Evolutionary conservation across 306 rosid species (phyloP), one percentile per base, ranked within the genome.

Genomic region (Mucuna pruriens): DNA sequence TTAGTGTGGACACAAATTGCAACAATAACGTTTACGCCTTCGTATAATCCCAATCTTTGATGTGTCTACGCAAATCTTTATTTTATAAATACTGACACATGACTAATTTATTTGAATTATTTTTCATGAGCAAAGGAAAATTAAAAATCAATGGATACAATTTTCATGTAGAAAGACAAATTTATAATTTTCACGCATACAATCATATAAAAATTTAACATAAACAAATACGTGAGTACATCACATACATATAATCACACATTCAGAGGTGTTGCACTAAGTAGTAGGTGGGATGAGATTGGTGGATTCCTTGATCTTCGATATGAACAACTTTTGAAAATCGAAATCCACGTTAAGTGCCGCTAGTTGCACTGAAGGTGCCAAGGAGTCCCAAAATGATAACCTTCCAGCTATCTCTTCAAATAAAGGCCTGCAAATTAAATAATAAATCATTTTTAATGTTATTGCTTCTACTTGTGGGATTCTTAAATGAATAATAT

Each of bases 331-430:
- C 34, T 84, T 19, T 26, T 68, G 83, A 64, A 91, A 90, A 1
- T 88, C 85, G 2, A 87, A 25, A 52, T 81, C 85, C 44, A 87
- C 86, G 7, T 87, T 74, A 0, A 90, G 88, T 52, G 97, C 70
- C 42, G 75, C 86, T 73, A 86, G 71, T 46, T 74, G 60, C 67
- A 85, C 80, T 13, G 44, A 48, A 2, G 93, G 82, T 13, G 97
- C 87, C 15, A 91, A 62, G 3, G 86, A 88, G 0, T 64, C 74
- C 88, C 85, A 86, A 0, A 80, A 71, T 5, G 94, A 90, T 65
- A 52, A 7, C 12, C 33, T 82, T 1, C 93, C 90, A 11, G 81
- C 87, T 5, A 93, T 15, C 46, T 91, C 92, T 82, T 80, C 85
- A 39, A 87, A 54, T 22, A 69, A 55, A 42, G 93, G 94, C 82